These are phyloP conservation scores for Nannochloropsis gaditana DNA, from an alignment of 108 stramenopile genomes.

Conservation along the genomic window DNA sequence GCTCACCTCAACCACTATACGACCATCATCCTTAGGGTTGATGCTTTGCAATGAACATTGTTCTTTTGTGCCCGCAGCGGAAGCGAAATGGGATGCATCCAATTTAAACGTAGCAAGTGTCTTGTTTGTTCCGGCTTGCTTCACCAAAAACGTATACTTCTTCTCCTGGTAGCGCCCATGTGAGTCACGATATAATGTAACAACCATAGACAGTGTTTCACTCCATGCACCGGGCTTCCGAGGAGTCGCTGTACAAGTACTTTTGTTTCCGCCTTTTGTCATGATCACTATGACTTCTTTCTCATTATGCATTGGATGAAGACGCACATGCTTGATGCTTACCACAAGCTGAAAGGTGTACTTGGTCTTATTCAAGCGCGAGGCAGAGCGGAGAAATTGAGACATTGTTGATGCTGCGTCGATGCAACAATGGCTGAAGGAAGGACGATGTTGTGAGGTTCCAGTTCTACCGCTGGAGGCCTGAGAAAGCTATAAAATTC, in stretches of 20 bases:
- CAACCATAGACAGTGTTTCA: background rate
- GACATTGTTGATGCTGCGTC: background rate
- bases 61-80: constrained; percentile 15
- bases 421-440: too few species aligned
- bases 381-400: background rate
- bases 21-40: background rate
- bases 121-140: constrained; percentile 11
- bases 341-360: constrained; percentile 1
- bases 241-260: background rate
- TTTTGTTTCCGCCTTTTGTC: constrained; percentile 5
- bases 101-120: background rate
- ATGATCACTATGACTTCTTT: background rate
- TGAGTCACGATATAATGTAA: background rate
- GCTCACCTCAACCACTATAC: background rate
- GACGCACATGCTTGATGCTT: background rate
- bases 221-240: background rate
- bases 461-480: too few species aligned
- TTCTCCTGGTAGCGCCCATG: constrained; percentile 17
- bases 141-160: background rate
- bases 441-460: too few species aligned
- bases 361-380: constrained; percentile 11
- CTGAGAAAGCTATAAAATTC: too few species aligned
- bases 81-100: background rate
- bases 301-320: background rate
- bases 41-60: background rate